A percentile compares a stretch with the other conserved stretches of the same genome.
These are phyloP conservation scores for Striga hermonthica DNA, from an alignment of 305 asterid species.

Conservation along the genomic window DNA sequence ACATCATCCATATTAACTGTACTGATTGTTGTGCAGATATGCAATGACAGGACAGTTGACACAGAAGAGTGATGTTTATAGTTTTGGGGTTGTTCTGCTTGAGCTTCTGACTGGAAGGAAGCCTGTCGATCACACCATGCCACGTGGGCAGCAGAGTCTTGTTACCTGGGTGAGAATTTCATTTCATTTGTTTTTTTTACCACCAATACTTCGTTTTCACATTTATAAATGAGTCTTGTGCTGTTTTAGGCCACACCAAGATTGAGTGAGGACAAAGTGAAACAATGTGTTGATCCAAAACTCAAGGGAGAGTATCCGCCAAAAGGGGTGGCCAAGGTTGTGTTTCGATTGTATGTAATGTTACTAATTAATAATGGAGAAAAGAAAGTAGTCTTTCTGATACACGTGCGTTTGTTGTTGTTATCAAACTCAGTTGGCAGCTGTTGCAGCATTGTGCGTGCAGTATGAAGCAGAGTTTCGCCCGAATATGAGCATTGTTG, in stretches of 20 bases:
- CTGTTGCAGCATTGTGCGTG: slow-evolving; percentile 76
- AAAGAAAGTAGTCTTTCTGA: not conserved
- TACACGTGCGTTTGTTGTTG: not conserved
- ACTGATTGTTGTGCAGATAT: slow-evolving; percentile 40
- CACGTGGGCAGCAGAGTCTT: slow-evolving; percentile 78
- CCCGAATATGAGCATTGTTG: slow-evolving; percentile 79
- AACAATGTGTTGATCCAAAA: slow-evolving; percentile 68
- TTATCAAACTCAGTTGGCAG: slow-evolving; percentile 54
- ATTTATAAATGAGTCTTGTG: slow-evolving; percentile 9
- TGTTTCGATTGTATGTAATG: not conserved
- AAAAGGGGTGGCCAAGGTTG: slow-evolving; percentile 73
- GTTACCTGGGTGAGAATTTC: slow-evolving; percentile 62
- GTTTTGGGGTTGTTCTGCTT: slow-evolving; percentile 76
- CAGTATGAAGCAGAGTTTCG: slow-evolving; percentile 81
- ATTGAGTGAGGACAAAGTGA: slow-evolving; percentile 76
- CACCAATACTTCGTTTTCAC: not conserved
- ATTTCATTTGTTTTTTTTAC: too few relatives aligned
- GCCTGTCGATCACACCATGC: slow-evolving; percentile 82
- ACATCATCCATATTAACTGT: not conserved
- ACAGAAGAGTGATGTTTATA: slow-evolving; percentile 73
- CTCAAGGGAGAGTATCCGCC: slow-evolving; percentile 68
- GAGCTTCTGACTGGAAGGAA: slow-evolving; percentile 79
- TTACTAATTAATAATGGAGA: not conserved
- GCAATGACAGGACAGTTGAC: slow-evolving; percentile 83
- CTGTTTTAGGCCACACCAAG: slow-evolving; percentile 67